Percentiles rank a stretch among this genome's conserved stretches.
These are phyloP conservation scores for Clavispora carvajalis DNA, from an alignment of 805 yeast genomes.

Conservation along the genomic window DNA sequence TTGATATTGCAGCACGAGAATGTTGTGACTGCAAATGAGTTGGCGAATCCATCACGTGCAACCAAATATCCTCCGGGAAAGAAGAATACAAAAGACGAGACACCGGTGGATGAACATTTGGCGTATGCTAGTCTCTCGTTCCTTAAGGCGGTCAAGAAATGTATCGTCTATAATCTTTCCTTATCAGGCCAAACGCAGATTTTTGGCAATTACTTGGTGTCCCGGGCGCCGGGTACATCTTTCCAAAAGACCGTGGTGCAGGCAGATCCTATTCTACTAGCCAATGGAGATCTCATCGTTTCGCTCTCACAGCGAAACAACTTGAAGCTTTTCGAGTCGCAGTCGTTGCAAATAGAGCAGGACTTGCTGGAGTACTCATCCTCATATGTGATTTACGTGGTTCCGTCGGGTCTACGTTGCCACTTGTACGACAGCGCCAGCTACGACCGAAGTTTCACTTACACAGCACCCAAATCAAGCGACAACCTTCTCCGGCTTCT, in stretches of 20 bases:
- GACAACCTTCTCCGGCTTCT: conserved; percentile 27
- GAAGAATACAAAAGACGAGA: conserved; percentile 7
- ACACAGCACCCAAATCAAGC: conserved; percentile 19
- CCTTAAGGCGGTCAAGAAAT: conserved; percentile 36
- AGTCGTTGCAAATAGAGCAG: conserved; percentile 14
- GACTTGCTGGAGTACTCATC: conserved; percentile 7
- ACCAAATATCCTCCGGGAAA: conserved; percentile 1
- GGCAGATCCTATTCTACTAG: conserved; percentile 33
- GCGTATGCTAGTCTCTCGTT: conserved; percentile 33
- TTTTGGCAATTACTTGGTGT: conserved; percentile 33
- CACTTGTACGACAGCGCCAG: conserved; percentile 31
- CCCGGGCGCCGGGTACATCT: conserved; percentile 3
- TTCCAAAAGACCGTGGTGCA: conserved; percentile 22
- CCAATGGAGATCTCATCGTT: conserved; percentile 35
- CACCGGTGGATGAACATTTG: conserved; percentile 19
- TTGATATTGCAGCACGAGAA: conserved; percentile 20
- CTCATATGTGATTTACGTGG: conserved; percentile 33
- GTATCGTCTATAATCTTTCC: conserved; percentile 30
- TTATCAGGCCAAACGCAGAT: conserved; percentile 18
- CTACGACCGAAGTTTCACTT: conserved; percentile 20
- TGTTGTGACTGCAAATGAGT: conserved; percentile 18
- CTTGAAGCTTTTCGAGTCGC: conserved; percentile 23
- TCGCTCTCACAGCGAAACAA: conserved; percentile 23
- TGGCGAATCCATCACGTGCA: conserved; percentile 28
- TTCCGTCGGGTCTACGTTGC: conserved; percentile 40